Evolutionary conservation across 2,329 filamentous ascomycete species (phyloP), one percentile per base, ranked within the genome.

Genomic region (Elsinoe ampelina): DNA sequence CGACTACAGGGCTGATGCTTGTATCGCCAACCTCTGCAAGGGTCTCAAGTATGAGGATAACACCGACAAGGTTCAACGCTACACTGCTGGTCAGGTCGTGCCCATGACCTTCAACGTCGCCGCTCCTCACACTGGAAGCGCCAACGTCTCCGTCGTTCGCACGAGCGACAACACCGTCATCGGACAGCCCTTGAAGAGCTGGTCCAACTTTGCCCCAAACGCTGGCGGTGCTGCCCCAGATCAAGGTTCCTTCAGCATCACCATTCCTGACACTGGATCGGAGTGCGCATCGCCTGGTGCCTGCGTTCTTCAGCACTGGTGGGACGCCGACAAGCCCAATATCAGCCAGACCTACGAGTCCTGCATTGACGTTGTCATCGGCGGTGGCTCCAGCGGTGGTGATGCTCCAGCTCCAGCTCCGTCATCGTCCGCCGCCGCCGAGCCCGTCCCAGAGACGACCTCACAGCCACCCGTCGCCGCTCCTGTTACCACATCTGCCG

Each of bases 261-360:
- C 75, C 55, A 78, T 83, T 63, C 80, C 80, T 4, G 72, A 77
- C 62, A 67, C 81, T 45, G 71, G 71, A 57, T 65, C 63, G 58
- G 65, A 75, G 60, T 80, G 77, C 63, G 65, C 73, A 36, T 73
- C 67, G 10, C 73, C 75, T 17, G 80, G 80, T 41, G 68, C 70
- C 58, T 78, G 78, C 63, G 78, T 79, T 2, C 72, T 84, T 45
- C 81, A 84, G 68, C 83, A 81, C 80, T 83, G 73, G 68, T 84
- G 81, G 81, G 74, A 81, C 59, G 80, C 80, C 13, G 48, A 54
- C 45, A 57, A 34, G 43, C 63, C 69, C 12, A 71, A 70, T 56
- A 76, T 80, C 59, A 64, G 78, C 58, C 82, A 85, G 74, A 83
- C 81, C 10, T 85, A 85, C 65, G 78, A 82, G 71, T 75, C 76